Base-by-base conservation (phyloP, 2,329 filamentous ascomycete genomes). In the Fusarium oligoseptatum region DNA sequence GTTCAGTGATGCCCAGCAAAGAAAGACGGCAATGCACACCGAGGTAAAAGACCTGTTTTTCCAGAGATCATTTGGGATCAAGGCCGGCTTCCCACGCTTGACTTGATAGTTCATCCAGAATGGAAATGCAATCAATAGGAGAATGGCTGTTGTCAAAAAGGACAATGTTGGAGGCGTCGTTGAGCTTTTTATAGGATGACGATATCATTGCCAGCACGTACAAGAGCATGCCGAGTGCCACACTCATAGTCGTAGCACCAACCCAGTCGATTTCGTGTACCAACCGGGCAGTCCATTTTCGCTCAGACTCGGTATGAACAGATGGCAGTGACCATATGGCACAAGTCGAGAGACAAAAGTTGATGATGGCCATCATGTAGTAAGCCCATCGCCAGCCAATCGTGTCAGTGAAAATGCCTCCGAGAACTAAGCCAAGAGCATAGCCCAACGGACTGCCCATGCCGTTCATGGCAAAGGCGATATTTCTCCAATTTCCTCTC, bases 21-120 rank as follows among this genome's bases (percentile, higher is more conserved):
- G 77, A 11, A 88, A 83, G 0, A 89, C 84, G 1, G 85, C 85
- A 1, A 88, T 75, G 68, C 90, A 92, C 9, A 90, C 85, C 1
- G 83, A 84, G 0, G 88, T 87, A 71, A 92, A 92, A 3, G 87
- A 81, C 0, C 81, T 78, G 34, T 90, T 91, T 4, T 81, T 84
- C 90, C 90, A 92, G 0, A 92, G 80, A 0, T 84, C 85, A 71
- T 92, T 92, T 0, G 90, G 90, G 6, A 92, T 90, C 3, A 92
- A 77, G 0, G 89, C 89, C 15, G 90, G 87, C 8, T 84, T 83
- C 3, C 83, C 81, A 1, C 81, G 78, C 8, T 80, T 84, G 32
- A 87, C 86, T 62, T 89, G 90, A 3, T 83, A 81, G 2, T 83
- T 80, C 67, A 90, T 87, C 90, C 90, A 92, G 22, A 86, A 77